A percentile compares a stretch with the other conserved stretches of the same genome.
Evolutionary conservation across 83 land plant species (phyloP).

Genomic region (Thuja plicata): DNA sequence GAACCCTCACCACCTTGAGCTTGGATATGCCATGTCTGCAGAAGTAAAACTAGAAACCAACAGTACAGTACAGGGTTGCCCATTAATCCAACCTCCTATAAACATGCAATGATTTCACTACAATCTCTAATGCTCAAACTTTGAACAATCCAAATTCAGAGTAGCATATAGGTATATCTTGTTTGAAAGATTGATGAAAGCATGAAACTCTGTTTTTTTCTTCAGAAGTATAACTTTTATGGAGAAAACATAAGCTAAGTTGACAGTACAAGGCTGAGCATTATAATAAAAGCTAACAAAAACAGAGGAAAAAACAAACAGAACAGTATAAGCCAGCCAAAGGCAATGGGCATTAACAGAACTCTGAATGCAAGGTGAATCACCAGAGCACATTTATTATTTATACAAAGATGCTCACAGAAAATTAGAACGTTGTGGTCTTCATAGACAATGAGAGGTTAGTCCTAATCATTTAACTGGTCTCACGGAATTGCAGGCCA

Average conservation of each 20-base stretch:
- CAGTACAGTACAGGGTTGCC: neutral
- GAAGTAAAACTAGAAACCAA: neutral
- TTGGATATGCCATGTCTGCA: constrained; percentile 9
- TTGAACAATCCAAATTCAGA: neutral
- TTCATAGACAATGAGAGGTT: neutral
- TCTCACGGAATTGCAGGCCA: neutral
- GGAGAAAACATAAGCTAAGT: neutral
- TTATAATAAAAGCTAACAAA: neutral
- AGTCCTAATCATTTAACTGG: neutral
- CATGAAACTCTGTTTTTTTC: neutral
- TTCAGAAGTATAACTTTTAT: neutral
- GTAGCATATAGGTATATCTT: neutral
- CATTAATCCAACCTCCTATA: neutral
- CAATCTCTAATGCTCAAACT: neutral
- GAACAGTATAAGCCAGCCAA: neutral
- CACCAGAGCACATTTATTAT: neutral
- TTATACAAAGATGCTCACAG: neutral
- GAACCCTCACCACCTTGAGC: neutral
- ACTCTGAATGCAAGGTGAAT: neutral
- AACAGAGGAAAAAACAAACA: neutral
- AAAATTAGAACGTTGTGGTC: neutral
- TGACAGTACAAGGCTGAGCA: neutral
- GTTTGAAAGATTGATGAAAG: neutral
- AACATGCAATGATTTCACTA: neutral
- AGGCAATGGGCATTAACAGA: neutral